Base-by-base conservation (phyloP, 176 grass and related monocot species). In the Cenchrus fungigraminus region DNA sequence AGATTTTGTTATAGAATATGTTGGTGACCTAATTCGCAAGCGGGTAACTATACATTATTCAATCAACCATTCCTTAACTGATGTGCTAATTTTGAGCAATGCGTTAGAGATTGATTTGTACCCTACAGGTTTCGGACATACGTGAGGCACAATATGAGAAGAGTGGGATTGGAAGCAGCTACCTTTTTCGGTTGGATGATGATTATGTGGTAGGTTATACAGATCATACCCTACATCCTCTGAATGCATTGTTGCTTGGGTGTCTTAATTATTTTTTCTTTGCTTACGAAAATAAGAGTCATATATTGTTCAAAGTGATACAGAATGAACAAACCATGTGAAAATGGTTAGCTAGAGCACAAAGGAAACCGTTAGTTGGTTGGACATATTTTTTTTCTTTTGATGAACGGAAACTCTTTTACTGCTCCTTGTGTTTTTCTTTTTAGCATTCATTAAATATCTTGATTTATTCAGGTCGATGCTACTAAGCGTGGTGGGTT, bases 1-100 rank as follows among this genome's bases (percentile, higher is more conserved):
- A 86, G 96, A 98, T 79, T 98, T 98, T 65, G 96, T 98, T 60
- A 98, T 98, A 76, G 96, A 98, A 90, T 98, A 98, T 95, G 93
- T 98, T 59, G 96, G 96, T 60, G 73, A 98, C 85, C 87, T 98
- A 63, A 98, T 98, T 68, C 91, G 90, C 52, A 88, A 91, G 11
- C 91, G 74, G 91, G 96, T 95, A 85, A 90, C 73, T 31, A 66
- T 82, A 42, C 59, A 74, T 53, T 91, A 57, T 85, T 86, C 45
- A 86, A 79, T 84, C 25, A 88, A 67, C 51, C 20, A 43, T 88
- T 53, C 6, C 72, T 83, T 82, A 32, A 60, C 71, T 40, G 14
- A 83, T 79, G 57, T 76, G 65, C 51, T 79, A 31, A 78, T 25
- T 86, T 80, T 15, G 37, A 64, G 34, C 60, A 83, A 51, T 44